These are phyloP conservation scores for Botrytis medusae DNA, from an alignment of 2,329 filamentous ascomycete species.

Conservation along the genomic window DNA sequence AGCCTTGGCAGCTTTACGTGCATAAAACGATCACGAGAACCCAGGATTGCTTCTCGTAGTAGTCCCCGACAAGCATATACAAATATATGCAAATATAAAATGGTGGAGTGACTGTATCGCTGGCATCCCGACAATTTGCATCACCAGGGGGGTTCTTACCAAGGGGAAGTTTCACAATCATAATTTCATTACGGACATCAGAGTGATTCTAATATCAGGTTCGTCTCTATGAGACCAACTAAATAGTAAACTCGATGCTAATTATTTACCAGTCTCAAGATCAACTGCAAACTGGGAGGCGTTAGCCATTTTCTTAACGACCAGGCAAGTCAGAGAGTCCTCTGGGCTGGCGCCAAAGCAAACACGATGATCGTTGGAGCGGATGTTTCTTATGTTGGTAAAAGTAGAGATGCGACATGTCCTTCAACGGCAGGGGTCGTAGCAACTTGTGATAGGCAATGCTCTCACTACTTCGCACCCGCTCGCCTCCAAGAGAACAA, in stretches of 20 bases:
- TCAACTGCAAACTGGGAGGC: constrained; percentile 74
- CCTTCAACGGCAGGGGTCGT: constrained; percentile 80
- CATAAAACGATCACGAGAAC: neutral
- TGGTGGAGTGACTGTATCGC: constrained; percentile 24
- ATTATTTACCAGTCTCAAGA: constrained; percentile 54
- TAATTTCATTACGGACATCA: neutral
- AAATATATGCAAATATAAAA: constrained; percentile 24
- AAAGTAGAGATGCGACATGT: constrained; percentile 52
- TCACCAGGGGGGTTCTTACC: neutral
- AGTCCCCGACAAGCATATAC: neutral
- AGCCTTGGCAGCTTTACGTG: neutral
- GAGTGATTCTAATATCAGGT: neutral
- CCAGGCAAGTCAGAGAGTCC: constrained; percentile 41
- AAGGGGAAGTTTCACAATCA: rapidly evolving
- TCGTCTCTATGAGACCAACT: neutral
- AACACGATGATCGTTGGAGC: constrained; percentile 83
- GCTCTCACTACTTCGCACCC: constrained; percentile 73
- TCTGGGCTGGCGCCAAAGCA: constrained; percentile 49
- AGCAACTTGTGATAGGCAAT: constrained; percentile 63
- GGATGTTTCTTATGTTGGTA: constrained; percentile 83
- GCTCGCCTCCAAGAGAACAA: constrained; percentile 71
- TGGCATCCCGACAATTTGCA: constrained; percentile 25
- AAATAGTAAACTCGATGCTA: neutral
- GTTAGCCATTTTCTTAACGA: constrained; percentile 62
- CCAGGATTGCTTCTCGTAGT: neutral